These are phyloP conservation scores for Beta corolliflora DNA, from an alignment of 179 eudicot genomes.

Conservation along the genomic window DNA sequence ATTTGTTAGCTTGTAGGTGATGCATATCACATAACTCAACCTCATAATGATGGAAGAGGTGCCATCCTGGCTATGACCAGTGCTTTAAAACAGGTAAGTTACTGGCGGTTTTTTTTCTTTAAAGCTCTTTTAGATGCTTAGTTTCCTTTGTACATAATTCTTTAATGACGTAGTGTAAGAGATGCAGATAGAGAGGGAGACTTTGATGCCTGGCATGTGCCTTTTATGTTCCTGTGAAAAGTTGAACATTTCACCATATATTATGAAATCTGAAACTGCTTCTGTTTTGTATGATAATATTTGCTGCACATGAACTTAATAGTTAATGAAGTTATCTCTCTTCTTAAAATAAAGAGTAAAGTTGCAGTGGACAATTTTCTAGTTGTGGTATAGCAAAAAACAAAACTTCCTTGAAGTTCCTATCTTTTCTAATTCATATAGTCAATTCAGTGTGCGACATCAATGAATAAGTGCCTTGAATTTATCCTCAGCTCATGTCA, in stretches of 20 bases:
- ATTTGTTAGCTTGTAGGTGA: conserved; percentile 53
- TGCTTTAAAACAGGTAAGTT: conserved; percentile 76
- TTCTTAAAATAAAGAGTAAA: neutral
- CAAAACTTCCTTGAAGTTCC: neutral
- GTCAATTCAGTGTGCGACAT: neutral
- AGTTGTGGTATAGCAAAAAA: neutral
- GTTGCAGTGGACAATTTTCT: neutral
- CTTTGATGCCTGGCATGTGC: neutral
- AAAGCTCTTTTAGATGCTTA: neutral
- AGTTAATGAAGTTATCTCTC: neutral
- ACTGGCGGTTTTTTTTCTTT: neutral
- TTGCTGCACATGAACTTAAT: neutral
- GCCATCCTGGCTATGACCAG: conserved; percentile 91
- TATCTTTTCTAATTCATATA: neutral
- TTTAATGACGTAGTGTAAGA: neutral
- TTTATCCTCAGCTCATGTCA: neutral
- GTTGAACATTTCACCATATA: neutral
- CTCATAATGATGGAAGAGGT: conserved; percentile 89
- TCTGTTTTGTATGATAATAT: neutral
- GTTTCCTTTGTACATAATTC: neutral
- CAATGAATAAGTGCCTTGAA: neutral
- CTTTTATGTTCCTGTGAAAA: neutral
- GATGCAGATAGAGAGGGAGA: neutral
- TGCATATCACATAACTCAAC: conserved; percentile 95
- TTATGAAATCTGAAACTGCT: neutral